These are phyloP conservation scores for Claviceps cyperi DNA, from an alignment of 2,329 filamentous ascomycete species.

Conservation along the genomic window DNA sequence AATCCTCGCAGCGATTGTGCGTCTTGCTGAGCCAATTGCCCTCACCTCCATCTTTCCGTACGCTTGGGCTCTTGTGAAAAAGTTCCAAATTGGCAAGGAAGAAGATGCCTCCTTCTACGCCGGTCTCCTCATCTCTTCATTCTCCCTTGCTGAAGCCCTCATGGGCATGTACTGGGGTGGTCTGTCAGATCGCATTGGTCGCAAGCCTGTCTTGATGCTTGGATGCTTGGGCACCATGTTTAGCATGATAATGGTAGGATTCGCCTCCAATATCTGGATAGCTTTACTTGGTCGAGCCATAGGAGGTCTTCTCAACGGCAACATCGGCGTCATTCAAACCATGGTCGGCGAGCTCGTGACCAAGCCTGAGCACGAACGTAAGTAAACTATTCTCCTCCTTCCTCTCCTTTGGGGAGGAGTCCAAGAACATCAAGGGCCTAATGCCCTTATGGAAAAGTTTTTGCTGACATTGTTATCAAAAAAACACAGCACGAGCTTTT, in stretches of 20 bases:
- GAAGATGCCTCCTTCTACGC: conserved; percentile 77
- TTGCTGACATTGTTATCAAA: conserved; percentile 7
- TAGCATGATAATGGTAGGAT: conserved; percentile 70
- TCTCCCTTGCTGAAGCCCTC: conserved; percentile 65
- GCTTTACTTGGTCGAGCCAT: conserved; percentile 62
- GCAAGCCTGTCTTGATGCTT: conserved; percentile 71
- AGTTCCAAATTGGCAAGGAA: conserved; percentile 56
- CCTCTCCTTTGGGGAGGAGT: too few species aligned
- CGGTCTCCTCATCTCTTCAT: conserved; percentile 75
- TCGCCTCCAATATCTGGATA: conserved; percentile 71
- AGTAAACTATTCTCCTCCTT: conserved; percentile 22
- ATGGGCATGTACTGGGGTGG: conserved; percentile 84
- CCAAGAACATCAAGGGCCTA: neutral
- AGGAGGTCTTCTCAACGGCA: conserved; percentile 77
- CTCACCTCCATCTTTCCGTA: conserved; percentile 91
- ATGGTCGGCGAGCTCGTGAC: conserved; percentile 84
- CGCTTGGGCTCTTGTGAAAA: conserved; percentile 69
- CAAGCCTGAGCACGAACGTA: conserved; percentile 74
- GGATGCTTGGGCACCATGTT: conserved; percentile 73
- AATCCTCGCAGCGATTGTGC: conserved; percentile 58
- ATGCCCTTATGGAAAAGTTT: neutral
- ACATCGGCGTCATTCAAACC: conserved; percentile 81
- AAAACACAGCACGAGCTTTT: conserved; percentile 56
- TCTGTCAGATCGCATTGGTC: conserved; percentile 66
- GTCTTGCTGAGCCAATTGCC: conserved; percentile 82